Evolutionary conservation across 371 early-diverging fungal genomes (phyloP).

Genomic region (Mortierella sp.): DNA sequence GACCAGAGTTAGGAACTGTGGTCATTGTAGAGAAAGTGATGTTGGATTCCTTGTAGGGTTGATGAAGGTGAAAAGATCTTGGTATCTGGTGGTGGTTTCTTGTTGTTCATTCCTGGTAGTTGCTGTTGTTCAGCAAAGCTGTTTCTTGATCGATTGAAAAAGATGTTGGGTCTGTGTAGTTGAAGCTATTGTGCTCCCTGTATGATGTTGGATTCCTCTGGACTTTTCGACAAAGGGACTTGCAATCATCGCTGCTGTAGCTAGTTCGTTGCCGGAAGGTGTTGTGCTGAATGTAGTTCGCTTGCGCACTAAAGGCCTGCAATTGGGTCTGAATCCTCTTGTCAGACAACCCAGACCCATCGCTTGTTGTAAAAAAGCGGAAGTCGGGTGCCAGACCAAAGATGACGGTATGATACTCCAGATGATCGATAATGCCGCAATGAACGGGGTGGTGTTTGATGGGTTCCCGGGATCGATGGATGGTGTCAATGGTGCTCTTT

Average conservation of each 20-base stretch:
- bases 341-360: background rate
- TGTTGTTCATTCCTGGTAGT: background rate
- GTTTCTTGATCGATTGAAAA: background rate
- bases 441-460: background rate
- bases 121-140: background rate
- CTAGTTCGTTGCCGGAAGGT: background rate
- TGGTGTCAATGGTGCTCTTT: background rate
- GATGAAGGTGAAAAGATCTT: slow-evolving; percentile 1
- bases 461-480: slow-evolving; percentile 41
- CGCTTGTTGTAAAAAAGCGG: background rate
- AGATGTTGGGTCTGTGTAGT: background rate
- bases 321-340: slow-evolving; percentile 2
- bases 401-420: background rate
- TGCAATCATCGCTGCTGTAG: background rate
- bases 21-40: slow-evolving; percentile 2
- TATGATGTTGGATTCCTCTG: slow-evolving; percentile 20
- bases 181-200: background rate
- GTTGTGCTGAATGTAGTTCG: background rate
- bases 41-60: no score
- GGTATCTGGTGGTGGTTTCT: background rate
- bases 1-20: slow-evolving; percentile 2
- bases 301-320: background rate
- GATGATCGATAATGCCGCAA: background rate
- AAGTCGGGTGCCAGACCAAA: background rate
- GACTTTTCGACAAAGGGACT: background rate